Conservation (phyloP, 2,329 filamentous ascomycete species). For the Fusarium brachygibbosum region DNA sequence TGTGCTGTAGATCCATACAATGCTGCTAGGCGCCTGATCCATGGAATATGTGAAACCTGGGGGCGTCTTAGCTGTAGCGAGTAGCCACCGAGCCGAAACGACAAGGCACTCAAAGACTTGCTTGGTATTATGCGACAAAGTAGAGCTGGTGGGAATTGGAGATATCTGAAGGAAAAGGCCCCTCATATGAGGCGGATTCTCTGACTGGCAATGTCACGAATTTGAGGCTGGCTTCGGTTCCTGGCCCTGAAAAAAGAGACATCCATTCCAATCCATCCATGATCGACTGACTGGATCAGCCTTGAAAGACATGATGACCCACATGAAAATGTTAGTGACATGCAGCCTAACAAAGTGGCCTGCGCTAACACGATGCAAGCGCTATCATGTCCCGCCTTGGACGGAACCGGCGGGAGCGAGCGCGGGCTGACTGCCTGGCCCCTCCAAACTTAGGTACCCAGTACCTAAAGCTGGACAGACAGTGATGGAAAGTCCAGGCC, state of each 20-base stretch:
- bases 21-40: constrained; percentile 33
- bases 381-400: constrained; percentile 19
- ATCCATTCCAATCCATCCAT: constrained; percentile 21
- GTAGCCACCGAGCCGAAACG: constrained; percentile 35
- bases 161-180: neutral
- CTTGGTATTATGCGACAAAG: constrained; percentile 2
- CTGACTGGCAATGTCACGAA: constrained; percentile 24
- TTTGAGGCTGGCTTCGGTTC: constrained; percentile 11
- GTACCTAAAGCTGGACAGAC: neutral
- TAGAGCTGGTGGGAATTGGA: neutral
- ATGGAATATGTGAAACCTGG: constrained; percentile 43
- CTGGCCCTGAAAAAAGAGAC: constrained; percentile 9
- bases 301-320: constrained; percentile 31
- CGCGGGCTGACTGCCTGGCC: neutral
- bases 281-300: constrained; percentile 28
- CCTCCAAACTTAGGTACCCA: neutral
- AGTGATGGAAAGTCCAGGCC: neutral
- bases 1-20: constrained; percentile 5
- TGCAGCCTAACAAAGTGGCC: neutral
- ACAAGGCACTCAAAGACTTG: neutral
- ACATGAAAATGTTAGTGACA: constrained; percentile 25
- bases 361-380: constrained; percentile 29
- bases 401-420: constrained; percentile 12
- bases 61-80: constrained; percentile 37
- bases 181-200: neutral